A percentile compares a stretch with the other conserved stretches of the same genome.
Conservation (phyloP, 495 filamentous ascomycete species). For the Immersiella caudata region DNA sequence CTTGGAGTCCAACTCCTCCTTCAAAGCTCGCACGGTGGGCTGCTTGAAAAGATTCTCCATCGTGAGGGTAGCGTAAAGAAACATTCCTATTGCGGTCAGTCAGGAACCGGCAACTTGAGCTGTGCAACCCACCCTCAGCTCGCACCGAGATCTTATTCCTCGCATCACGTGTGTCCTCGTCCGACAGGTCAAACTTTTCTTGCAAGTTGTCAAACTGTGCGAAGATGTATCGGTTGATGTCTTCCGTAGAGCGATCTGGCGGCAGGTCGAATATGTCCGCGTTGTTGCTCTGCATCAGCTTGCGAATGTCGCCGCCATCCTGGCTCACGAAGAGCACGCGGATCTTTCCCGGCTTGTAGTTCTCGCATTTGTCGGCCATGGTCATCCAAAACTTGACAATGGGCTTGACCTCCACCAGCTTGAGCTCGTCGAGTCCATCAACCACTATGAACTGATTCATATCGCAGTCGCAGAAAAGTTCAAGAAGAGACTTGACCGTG, state of each 20-base stretch:
- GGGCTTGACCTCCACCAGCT: slow-evolving; percentile 32
- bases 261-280: slow-evolving; percentile 31
- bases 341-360: slow-evolving; percentile 33
- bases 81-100: slow-evolving; percentile 45
- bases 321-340: slow-evolving; percentile 48
- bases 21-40: slow-evolving; percentile 30
- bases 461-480: slow-evolving; percentile 31
- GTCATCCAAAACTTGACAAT: slow-evolving; percentile 33
- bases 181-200: slow-evolving; percentile 31
- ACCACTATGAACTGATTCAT: slow-evolving; percentile 21
- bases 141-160: slow-evolving; percentile 21
- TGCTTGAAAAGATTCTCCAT: slow-evolving; percentile 45
- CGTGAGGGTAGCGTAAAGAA: slow-evolving; percentile 52
- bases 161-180: slow-evolving; percentile 13
- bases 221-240: slow-evolving; percentile 37
- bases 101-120: not conserved
- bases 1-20: slow-evolving; percentile 34
- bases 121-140: slow-evolving; percentile 11
- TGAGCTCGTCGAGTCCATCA: slow-evolving; percentile 14
- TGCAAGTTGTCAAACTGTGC: slow-evolving; percentile 29
- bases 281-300: slow-evolving; percentile 25
- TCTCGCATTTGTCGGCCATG: slow-evolving; percentile 30
- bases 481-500: slow-evolving; percentile 36
- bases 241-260: slow-evolving; percentile 30
- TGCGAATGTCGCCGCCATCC: slow-evolving; percentile 38